Evolutionary conservation across 805 yeast genomes (phyloP).

Genomic region (Candida quercuum): DNA sequence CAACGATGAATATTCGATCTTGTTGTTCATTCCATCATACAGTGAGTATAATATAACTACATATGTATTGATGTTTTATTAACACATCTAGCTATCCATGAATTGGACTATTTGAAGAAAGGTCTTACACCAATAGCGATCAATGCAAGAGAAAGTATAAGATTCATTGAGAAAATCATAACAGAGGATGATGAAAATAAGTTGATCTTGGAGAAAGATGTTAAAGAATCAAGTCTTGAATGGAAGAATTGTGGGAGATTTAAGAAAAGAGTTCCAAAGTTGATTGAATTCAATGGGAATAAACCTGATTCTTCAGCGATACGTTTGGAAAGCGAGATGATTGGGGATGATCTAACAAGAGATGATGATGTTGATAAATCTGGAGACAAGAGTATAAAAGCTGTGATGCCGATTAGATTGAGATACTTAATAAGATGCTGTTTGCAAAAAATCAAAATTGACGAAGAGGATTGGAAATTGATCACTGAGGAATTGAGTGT

Average conservation of each 20-base stretch:
- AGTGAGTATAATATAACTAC: constrained; percentile 21
- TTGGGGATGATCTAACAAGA: background rate
- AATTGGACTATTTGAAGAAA: constrained; percentile 52
- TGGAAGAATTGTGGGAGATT: constrained; percentile 46
- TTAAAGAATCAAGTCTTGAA: constrained; percentile 40
- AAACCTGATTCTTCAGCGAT: constrained; percentile 10
- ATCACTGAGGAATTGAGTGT: constrained; percentile 58
- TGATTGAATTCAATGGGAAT: constrained; percentile 41
- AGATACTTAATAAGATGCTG: constrained; percentile 54
- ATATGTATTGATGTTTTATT: background rate
- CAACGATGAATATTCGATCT: constrained; percentile 27
- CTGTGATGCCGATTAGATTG: constrained; percentile 47
- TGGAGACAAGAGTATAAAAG: constrained; percentile 15
- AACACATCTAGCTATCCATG: constrained; percentile 36
- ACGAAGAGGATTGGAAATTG: constrained; percentile 44
- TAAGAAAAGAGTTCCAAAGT: constrained; percentile 39
- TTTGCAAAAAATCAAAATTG: constrained; percentile 42
- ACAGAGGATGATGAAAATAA: constrained; percentile 11
- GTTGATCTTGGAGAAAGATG: too few species aligned
- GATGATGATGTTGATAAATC: constrained; percentile 1
- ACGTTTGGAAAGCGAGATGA: background rate
- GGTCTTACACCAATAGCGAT: constrained; percentile 51
- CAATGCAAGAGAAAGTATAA: constrained; percentile 62
- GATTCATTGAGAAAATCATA: constrained; percentile 46
- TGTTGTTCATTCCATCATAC: constrained; percentile 48